Base-by-base conservation (phyloP, 2,329 filamentous ascomycete species). In the Sporothrix globosa region DNA sequence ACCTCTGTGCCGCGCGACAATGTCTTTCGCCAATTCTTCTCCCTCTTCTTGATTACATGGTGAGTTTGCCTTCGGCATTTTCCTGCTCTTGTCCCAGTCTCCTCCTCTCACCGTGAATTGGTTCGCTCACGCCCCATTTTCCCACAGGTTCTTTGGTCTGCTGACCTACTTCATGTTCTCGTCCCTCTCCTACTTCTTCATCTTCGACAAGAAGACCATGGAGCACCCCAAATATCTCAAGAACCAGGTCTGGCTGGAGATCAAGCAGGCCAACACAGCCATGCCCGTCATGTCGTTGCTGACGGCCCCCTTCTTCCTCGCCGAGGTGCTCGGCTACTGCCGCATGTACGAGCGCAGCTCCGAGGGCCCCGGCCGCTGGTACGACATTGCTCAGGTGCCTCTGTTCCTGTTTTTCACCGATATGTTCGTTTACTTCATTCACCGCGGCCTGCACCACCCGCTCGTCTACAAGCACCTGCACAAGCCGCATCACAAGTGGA, bases 401-500 rank as follows among this genome's bases (percentile, higher is more conserved):
- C 79, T 96, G 76, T 97, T 97, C 84, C 84, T 97, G 78, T 79
- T 90, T 78, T 97, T 97, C 80, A 97, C 93, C 82, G 93, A 97
- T 82, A 91, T 91, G 80, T 89, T 86, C 82, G 94, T 97, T 83
- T 97, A 97, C 85, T 92, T 91, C 86, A 95, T 96, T 77, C 93
- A 97, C 83, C 91, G 93, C 70, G 91, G 88, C 70, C 86, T 96
- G 73, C 93, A 97, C 82, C 90, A 93, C 81, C 92, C 92, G 19
- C 78, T 83, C 61, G 79, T 96, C 75, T 98, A 98, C 87, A 96
- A 94, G 84, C 84, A 85, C 75, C 86, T 97, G 66, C 95, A 98
- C 87, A 98, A 98, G 88, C 91, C 93, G 74, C 95, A 98, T 82
- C 95, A 98, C 89, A 97, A 97, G 84, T 98, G 95, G 95, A 97